Evolutionary conservation across 148 eudicot genomes (phyloP), one percentile per base, ranked within the genome.

Genomic region (Vaccinium darrowii): DNA sequence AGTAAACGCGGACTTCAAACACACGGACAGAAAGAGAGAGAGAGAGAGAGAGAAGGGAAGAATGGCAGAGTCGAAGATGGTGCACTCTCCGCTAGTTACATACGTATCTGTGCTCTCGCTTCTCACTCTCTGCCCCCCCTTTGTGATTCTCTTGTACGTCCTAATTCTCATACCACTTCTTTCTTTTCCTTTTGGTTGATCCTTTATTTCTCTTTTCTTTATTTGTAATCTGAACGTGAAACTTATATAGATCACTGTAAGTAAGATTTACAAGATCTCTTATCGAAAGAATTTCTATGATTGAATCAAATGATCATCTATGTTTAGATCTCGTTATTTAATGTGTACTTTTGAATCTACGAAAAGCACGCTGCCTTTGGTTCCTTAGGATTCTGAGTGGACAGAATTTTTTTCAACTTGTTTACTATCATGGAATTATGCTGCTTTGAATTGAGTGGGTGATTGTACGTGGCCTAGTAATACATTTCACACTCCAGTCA

Each of bases 51-150:
- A 18, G 39, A 30, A 30, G 47, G 53, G 13, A 65, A 79, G 33
- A 69, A 92, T 89, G 93, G 93, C 79, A 83, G 94, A 91, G 82
- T 25, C 91, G 53, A 90, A 90, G 84, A 92, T 91, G 90, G 99
- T 96, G 56, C 99, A 96, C 85, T 89, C 99, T 1, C 92, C 96
- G 11, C 5, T 93, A 76, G 87, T 96, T 30, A 96, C 99, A 15
- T 96, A 96, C 81, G 87, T 65, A 21, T 94, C 98, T n/a, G 91
- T 96, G 93, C 83, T 96, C n/a, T 92, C 97, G 9, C 97, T 96
- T 36, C 96, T 96, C 63, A 85, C 97, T 50, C 86, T 94, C 15
- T 94, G 98, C 82, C 99, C 99, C 53, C 99, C 99, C 18, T 95
- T 96, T 74, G 99, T 96, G 16, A 94, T 96, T 86, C 94, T 96